phyloP scores from a whole-genome alignment of 78 protist genomes.

The Mastigamoeba balamuthi region DNA sequence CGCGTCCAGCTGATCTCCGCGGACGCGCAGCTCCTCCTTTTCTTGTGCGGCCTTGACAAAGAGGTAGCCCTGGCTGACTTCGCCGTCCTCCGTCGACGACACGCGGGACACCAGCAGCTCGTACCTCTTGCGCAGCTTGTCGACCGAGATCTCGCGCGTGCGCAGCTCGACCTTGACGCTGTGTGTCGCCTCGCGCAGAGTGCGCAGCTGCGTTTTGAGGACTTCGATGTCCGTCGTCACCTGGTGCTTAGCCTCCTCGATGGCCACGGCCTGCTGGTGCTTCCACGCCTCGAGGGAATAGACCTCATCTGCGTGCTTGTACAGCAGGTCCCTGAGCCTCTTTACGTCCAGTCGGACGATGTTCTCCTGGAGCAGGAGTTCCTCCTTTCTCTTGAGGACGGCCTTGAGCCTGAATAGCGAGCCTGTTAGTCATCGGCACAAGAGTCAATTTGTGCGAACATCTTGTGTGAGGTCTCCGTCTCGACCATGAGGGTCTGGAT shows the following conservation, averaged over 20 bases:
- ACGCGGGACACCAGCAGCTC: neutral
- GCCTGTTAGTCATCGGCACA: too few species aligned
- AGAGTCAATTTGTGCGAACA: too few species aligned
- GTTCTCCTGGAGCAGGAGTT: constrained; percentile 31
- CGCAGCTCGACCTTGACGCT: neutral
- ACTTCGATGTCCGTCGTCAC: constrained; percentile 31
- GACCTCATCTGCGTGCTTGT: constrained; percentile 18
- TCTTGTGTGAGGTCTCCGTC: neutral
- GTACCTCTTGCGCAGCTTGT: constrained; percentile 6
- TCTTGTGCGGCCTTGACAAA: constrained; percentile 47
- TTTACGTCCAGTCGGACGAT: constrained; percentile 52
- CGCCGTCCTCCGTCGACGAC: constrained; percentile 3
- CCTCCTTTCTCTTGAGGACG: constrained; percentile 23
- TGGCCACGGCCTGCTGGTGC: constrained; percentile 33
- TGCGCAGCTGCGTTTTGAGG: constrained; percentile 28
- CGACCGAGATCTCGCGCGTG: constrained; percentile 12
- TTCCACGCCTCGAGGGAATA: constrained; percentile 40
- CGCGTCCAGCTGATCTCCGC: constrained; percentile 34
- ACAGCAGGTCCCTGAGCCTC: constrained; percentile 22
- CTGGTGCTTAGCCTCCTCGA: constrained; percentile 46
- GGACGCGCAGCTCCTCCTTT: constrained; percentile 35
- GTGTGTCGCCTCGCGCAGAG: constrained; percentile 31
- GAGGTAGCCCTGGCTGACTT: constrained; percentile 24
- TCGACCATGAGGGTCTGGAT: constrained; percentile 13
- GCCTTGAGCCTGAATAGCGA: too few species aligned